Conservation (phyloP, 768 basidiomycete species). For the Trametes sanguinea region DNA sequence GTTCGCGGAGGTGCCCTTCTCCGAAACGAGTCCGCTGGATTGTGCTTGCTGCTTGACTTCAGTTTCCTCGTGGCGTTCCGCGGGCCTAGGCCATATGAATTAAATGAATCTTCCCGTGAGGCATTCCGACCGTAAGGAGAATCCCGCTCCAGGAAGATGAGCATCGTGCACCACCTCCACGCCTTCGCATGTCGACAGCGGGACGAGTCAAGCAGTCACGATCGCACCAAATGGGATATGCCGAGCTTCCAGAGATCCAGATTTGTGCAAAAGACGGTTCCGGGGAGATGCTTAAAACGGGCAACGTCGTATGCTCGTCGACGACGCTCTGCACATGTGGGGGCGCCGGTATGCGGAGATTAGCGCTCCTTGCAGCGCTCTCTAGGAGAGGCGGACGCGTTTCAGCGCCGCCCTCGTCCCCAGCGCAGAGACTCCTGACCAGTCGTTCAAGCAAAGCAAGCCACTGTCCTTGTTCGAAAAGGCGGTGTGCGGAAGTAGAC, state of each 20-base stretch:
- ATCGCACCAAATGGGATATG: slow-evolving; percentile 5
- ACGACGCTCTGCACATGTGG: neutral
- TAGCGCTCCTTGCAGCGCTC: slow-evolving; percentile 17
- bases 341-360: slow-evolving; percentile 17
- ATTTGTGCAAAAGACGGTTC: slow-evolving; percentile 8
- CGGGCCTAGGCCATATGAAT: slow-evolving; percentile 8
- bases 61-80: slow-evolving; percentile 16
- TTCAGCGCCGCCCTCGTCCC: neutral
- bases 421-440: slow-evolving; percentile 11
- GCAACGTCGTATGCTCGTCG: slow-evolving; percentile 1
- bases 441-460: slow-evolving; percentile 2
- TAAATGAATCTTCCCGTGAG: slow-evolving; percentile 9
- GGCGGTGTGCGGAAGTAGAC: slow-evolving; percentile 1
- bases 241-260: slow-evolving; percentile 7
- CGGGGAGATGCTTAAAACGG: slow-evolving; percentile 9
- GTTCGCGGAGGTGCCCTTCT: slow-evolving; percentile 12
- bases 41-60: slow-evolving; percentile 11
- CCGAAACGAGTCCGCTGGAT: slow-evolving; percentile 11
- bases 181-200: slow-evolving; percentile 13
- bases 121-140: slow-evolving; percentile 1
- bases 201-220: neutral
- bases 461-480: slow-evolving; percentile 1
- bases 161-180: slow-evolving; percentile 15
- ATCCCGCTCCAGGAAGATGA: slow-evolving; percentile 2
- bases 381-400: neutral